Percentiles rank a stretch among this genome's conserved stretches.
phyloP scores from a whole-genome alignment of 352 stramenopile genomes.

The Pythium aquatile region DNA sequence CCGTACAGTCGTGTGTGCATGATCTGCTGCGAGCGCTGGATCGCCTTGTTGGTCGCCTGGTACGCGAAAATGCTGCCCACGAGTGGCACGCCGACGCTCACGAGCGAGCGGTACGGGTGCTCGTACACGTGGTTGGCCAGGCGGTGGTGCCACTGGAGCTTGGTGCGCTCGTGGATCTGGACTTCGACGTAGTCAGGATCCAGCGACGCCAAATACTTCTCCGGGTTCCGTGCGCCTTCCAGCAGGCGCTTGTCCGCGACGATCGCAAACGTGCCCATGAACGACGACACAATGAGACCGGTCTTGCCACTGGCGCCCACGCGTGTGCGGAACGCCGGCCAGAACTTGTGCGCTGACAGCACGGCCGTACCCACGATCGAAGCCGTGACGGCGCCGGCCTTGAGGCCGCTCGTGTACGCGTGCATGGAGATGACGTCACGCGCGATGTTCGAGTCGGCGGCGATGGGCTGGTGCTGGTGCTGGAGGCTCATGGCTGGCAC shows the following conservation, averaged over 20 bases:
- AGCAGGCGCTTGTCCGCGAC: conserved; percentile 57
- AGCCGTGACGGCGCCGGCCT: conserved; percentile 38
- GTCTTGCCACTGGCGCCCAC: conserved; percentile 68
- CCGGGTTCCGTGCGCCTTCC: conserved; percentile 57
- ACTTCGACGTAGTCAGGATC: conserved; percentile 42
- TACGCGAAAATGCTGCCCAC: conserved; percentile 67
- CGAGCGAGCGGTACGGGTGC: conserved; percentile 65
- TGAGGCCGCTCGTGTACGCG: conserved; percentile 58
- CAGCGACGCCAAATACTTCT: conserved; percentile 59
- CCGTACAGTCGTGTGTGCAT: conserved; percentile 86
- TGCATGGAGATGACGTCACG: conserved; percentile 72
- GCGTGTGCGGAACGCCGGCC: conserved; percentile 57
- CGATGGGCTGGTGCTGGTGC: conserved; percentile 1
- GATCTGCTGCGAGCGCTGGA: conserved; percentile 73
- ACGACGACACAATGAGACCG: conserved; percentile 59
- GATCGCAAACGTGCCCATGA: conserved; percentile 64
- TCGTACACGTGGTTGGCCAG: conserved; percentile 76
- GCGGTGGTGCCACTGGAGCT: conserved; percentile 59
- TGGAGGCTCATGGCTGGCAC: conserved; percentile 2
- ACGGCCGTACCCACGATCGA: conserved; percentile 33
- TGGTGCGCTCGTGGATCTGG: conserved; percentile 27
- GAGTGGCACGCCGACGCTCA: conserved; percentile 46
- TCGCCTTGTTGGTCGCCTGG: conserved; percentile 62
- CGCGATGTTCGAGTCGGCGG: conserved; percentile 37
- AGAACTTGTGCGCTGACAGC: conserved; percentile 53